Base-by-base conservation (phyloP, 2,329 filamentous ascomycete species). In the Aspergillaceae sp. region DNA sequence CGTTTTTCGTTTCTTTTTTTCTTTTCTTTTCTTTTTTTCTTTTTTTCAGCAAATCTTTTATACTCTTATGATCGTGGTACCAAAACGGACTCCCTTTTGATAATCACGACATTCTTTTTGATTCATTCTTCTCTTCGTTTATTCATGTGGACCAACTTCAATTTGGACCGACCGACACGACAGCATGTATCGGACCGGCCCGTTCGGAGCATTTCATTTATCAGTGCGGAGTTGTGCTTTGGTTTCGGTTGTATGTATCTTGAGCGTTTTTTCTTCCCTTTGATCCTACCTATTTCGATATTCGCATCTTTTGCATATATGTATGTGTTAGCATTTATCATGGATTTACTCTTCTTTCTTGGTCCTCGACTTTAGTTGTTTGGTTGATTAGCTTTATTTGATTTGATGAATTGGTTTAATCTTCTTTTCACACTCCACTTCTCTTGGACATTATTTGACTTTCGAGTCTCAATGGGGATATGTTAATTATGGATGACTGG, bases 381-480 rank as follows among this genome's bases (percentile, higher is more conserved):
- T 43, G 46, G 51, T 28, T 47, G 37, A 48, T 32, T 55, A 52
- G 9, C 28, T 40, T 40, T 42, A 28, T 41, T 41, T n/a, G 9
- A 29, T 10, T 19, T 27, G 19, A 19, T 19, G 19, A 19, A 19
- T 19, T 19, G 19, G 19, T 2, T 19, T 19, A 19, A 19, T 19
- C 19, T 19, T 19, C 19, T 19, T 19, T 19, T 19, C 2, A 19
- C 19, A 19, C 19, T 19, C 19, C 19, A 19, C 19, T 19, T 19
- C 19, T 19, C 19, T 19, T 19, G 47, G 42, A 50, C 40, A 34
- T 19, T 54, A 42, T 47, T 48, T 40, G 33, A 36, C 29, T 28
- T 19, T 19, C 19, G 19, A 19, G 19, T 19, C 19, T 19, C 19
- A 19, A 19, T 19, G 19, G 19, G 19, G 19, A 19, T 19, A 19